phyloP scores from a whole-genome alignment of 1,284 basidiomycete genomes.

The Pseudomicrostroma phylloplanum region DNA sequence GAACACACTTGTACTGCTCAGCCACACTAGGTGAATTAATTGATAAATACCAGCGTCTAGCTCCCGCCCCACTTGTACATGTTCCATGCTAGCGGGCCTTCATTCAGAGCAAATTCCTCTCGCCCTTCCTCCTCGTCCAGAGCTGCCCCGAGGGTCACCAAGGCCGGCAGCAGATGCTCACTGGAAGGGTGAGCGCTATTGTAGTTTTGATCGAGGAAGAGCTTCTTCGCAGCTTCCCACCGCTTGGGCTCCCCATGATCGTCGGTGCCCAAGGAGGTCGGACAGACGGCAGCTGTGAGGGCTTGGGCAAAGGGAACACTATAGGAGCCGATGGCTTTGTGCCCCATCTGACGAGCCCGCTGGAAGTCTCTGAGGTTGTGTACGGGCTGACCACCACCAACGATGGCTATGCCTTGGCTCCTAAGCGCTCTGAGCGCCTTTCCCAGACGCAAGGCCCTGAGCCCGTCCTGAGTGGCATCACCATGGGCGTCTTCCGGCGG shows the following conservation, averaged over 20 bases:
- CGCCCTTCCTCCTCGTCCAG: conserved; percentile 2
- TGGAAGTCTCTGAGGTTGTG: conserved; percentile 36
- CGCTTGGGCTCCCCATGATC: background rate
- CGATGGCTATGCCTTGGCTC: conserved; percentile 31
- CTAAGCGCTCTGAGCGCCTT: conserved; percentile 49
- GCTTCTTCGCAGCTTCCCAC: conserved; percentile 8
- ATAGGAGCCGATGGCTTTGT: background rate
- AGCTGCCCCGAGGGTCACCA: conserved; percentile 14
- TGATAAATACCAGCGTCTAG: background rate
- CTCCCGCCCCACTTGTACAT: conserved; percentile 3
- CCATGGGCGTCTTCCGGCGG: conserved; percentile 39
- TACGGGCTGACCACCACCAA: conserved; percentile 36
- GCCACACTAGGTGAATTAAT: background rate
- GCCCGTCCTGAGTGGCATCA: conserved; percentile 20
- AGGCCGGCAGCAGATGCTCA: conserved; percentile 12
- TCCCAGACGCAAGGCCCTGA: conserved; percentile 51
- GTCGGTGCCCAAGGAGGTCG: background rate
- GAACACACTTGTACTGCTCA: conserved; percentile 11
- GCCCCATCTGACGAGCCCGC: background rate
- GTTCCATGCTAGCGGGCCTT: conserved; percentile 11
- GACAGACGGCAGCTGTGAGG: background rate
- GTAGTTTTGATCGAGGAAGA: conserved; percentile 6
- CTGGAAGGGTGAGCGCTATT: conserved; percentile 9
- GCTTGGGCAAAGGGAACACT: conserved; percentile 9
- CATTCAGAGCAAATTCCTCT: background rate